Evolutionary conservation across 2,329 filamentous ascomycete genomes (phyloP), one percentile per base, ranked within the genome.

Genomic region (Nemania diffusa): DNA sequence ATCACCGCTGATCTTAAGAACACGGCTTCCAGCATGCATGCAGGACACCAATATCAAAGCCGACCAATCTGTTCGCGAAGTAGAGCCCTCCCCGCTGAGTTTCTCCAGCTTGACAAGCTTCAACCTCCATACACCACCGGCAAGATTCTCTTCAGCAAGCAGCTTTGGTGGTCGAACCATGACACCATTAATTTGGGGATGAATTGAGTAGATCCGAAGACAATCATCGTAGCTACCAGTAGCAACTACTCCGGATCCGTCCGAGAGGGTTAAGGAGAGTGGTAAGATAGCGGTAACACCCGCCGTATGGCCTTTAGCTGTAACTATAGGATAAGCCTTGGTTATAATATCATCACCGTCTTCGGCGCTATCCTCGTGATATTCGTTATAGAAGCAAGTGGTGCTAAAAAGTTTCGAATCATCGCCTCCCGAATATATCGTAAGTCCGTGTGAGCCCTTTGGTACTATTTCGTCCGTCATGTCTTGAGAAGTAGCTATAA

Each of bases 161-260:
- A 90, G 79, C 34, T 82, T 83, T 1, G 81, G 78, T 52, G 80
- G 82, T 57, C 80, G 79, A 59, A 77, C 71, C 24, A 82, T 77
- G 71, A 84, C 83, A 0, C 80, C 79, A 29, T 74, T 71, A 46
- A 81, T 73, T 2, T 80, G 78, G 11, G 83, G 80, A 27, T 81
- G 77, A 11, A 88, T 80, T 0, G 84, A 78, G 56, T 92, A 85
- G 1, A 97, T 83, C 13, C 95, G 88, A 20, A 98, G 82, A 68
- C 85, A 84, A 73, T 98, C 94, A 74, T 98, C 96, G 75, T 98
- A 99, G 76, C 93, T 97, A 3, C 96, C 96, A 0, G 94, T 97
- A 2, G 97, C 75, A 2, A 97, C 79, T 4, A 96, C 75, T 3
- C 84, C 82, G 1, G 84, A 83, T 2, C 81, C 81, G 8, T 85